Base-by-base conservation (phyloP, 1,284 basidiomycete species). In the Cryptococcus hybrid region DNA sequence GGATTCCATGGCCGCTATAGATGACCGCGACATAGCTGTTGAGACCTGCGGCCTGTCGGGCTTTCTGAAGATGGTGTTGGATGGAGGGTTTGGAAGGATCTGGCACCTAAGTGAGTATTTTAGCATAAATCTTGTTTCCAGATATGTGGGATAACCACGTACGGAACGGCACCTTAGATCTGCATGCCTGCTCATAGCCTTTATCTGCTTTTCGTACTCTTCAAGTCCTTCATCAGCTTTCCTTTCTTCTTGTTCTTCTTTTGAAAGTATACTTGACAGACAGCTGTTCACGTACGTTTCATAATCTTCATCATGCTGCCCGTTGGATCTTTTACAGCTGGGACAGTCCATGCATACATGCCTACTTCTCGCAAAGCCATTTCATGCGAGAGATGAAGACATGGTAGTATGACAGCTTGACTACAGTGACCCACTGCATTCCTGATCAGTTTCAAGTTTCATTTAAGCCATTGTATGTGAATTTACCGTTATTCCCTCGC, bases 1-100 rank as follows among this genome's bases (percentile, higher is more conserved):
- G 69, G 7, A 73, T 73, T 1, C 71, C 71, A 53, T 73, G 71
- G 5, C 69, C 68, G 30, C 52, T 57, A 55, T 73, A 73, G 30
- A 71, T 44, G 30, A 67, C 68, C 2, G 67, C 65, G 13, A 73
- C 52, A 47, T 73, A 73, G 42, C 58, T 58, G 35, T 73, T 49
- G 1, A 54, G 51, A 3, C 69, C 69, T 13, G 71, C 71, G 12
- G 66, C 66, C 3, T 63, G 55, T 35, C 71, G 59, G 8, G 71
- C 68, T 47, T 63, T 59, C 40, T 64, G 65, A 2, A 73, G 59
- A 39, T 69, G 61, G 48, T 70, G 67, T 56, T 71, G 69, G 15
- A 73, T 70, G 48, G 62, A 53, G 6, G 56, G 37, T 47, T 64
- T 66, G 15, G 64, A 65, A 9, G 71, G 71, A 50, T 73, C 71